Evolutionary conservation across 345 rosid genomes (phyloP).

Genomic region (Eutrema yunnanense): DNA sequence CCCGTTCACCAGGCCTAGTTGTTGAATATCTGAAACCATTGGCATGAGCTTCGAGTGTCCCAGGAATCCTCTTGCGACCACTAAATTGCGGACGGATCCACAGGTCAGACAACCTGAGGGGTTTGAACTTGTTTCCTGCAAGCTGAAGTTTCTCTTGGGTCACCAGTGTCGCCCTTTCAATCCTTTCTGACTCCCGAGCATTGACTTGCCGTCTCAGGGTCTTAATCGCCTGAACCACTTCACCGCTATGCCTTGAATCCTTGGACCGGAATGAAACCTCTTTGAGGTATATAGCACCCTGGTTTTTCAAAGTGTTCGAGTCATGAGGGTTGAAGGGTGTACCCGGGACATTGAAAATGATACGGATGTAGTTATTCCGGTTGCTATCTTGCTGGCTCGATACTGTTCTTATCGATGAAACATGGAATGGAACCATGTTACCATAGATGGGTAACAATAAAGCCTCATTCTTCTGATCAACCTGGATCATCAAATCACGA

Average conservation of each 20-base stretch:
- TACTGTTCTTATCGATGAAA: conserved; percentile 78
- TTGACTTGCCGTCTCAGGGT: conserved; percentile 70
- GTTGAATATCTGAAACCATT: conserved; percentile 87
- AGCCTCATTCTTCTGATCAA: conserved; percentile 89
- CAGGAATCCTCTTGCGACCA: conserved; percentile 86
- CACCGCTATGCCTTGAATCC: conserved; percentile 87
- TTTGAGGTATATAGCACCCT: conserved; percentile 71
- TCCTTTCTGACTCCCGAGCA: conserved; percentile 88
- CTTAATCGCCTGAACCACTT: conserved; percentile 75
- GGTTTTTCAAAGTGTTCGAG: conserved; percentile 56
- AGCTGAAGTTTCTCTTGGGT: conserved; percentile 83
- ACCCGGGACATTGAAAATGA: conserved; percentile 80
- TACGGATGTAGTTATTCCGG: conserved; percentile 72
- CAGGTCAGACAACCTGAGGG: conserved; percentile 67
- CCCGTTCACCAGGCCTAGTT: conserved; percentile 72
- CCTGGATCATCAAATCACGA: conserved; percentile 62
- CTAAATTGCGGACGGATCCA: conserved; percentile 90
- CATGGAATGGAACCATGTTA: conserved; percentile 89
- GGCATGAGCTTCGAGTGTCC: conserved; percentile 75
- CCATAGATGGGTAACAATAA: conserved; percentile 83
- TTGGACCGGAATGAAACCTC: conserved; percentile 88
- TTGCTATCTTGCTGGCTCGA: conserved; percentile 89
- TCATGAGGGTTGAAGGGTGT: conserved; percentile 83
- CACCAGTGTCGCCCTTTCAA: conserved; percentile 91
- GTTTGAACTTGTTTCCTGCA: conserved; percentile 80